These are phyloP conservation scores for Xylaria acuta DNA, from an alignment of 495 filamentous ascomycete genomes.

Conservation along the genomic window DNA sequence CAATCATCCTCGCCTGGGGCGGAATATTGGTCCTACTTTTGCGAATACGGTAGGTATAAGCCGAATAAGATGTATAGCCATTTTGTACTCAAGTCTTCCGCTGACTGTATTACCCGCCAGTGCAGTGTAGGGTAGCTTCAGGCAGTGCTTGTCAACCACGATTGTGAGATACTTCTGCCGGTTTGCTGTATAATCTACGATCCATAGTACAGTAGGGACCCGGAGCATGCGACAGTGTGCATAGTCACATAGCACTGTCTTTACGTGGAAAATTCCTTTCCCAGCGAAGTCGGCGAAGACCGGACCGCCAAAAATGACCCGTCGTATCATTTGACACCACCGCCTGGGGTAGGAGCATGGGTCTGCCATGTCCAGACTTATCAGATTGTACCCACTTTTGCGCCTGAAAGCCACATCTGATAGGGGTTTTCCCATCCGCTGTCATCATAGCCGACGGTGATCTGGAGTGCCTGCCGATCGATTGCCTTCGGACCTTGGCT, in stretches of 20 bases:
- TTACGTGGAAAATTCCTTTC: neutral
- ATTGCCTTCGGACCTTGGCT: neutral
- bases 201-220: neutral
- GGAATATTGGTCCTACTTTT: neutral
- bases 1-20: neutral
- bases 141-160: neutral
- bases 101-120: slow-evolving; percentile 5
- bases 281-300: slow-evolving; percentile 6
- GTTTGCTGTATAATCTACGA: neutral
- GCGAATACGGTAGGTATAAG: slow-evolving; percentile 15
- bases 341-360: neutral
- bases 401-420: slow-evolving; percentile 30
- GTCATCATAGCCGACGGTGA: slow-evolving; percentile 21
- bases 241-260: neutral
- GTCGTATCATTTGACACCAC: neutral
- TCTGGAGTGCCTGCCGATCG: slow-evolving; percentile 19
- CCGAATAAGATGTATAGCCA: slow-evolving; percentile 1
- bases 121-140: neutral
- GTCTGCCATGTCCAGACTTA: slow-evolving; percentile 8
- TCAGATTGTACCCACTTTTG: slow-evolving; percentile 25
- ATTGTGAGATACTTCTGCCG: neutral
- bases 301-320: neutral
- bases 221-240: neutral
- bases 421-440: slow-evolving; percentile 12
- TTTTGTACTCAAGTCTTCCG: neutral